phyloP scores from a whole-genome alignment of 1,139 yeast genomes.

The Saccharomyces hybrid region DNA sequence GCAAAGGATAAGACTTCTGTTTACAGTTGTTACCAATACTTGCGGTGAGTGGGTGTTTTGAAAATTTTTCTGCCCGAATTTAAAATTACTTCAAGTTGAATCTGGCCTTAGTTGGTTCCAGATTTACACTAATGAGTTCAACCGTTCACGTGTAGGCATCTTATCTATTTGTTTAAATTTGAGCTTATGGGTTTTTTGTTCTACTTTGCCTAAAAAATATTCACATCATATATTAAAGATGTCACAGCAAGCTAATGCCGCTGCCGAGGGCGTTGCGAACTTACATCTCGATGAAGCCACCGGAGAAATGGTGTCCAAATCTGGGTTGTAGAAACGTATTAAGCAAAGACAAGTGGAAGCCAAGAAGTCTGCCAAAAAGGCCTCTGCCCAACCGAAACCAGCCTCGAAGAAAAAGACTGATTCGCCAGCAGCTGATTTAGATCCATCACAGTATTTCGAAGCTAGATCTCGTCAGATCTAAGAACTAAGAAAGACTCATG shows the following conservation, averaged over 20 bases:
- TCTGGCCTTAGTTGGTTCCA: no score
- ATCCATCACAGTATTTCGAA: slow-evolving; percentile 91
- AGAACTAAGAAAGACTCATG: slow-evolving; percentile 64
- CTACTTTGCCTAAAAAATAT: background rate
- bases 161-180: background rate
- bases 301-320: no score
- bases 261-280: no score
- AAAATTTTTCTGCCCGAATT: background rate
- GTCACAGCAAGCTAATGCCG: slow-evolving; percentile 43
- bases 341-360: no score
- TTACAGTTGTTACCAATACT: background rate
- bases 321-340: no score
- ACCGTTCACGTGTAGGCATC: slow-evolving; percentile 24
- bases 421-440: slow-evolving; percentile 77
- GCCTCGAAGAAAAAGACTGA: slow-evolving; percentile 32
- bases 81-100: no score
- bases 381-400: no score
- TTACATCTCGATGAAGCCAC: no score
- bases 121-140: slow-evolving; percentile 46
- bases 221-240: background rate
- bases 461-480: slow-evolving; percentile 83
- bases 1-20: background rate
- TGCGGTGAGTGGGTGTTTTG: background rate
- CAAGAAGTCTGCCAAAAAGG: no score
- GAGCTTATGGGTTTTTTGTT: background rate